Base-by-base conservation (phyloP, 495 filamentous ascomycete genomes). In the Parmelia sp. region DNA sequence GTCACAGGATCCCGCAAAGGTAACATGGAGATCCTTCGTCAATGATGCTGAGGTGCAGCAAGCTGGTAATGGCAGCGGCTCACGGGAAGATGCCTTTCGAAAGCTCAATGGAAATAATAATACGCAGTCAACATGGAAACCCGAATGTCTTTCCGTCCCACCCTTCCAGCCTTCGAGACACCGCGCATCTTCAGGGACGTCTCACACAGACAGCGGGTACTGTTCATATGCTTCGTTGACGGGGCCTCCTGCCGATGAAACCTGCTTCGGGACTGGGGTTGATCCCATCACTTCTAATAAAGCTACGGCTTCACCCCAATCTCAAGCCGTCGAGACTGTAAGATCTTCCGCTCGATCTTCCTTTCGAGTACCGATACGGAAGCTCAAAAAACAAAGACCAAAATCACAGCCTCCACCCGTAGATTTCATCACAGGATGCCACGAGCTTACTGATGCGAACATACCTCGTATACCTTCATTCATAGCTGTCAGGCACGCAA, bases 381-480 rank as follows among this genome's bases (percentile, higher is more conserved):
- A 65, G 53, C 59, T 71, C 10, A 64, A 65, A 31, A 71, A 71
- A 47, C 56, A 53, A 23, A 60, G 66, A 61, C 64, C 60, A 11
- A 67, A 58, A 51, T 65, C 69, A 23, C 66, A 69, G 37, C 61
- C 64, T 37, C 42, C 59, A 17, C 61, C 61, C 14, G 36, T 70
- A 25, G 51, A 61, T 14, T 29, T 42, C 21, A 65, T 64, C 36
- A 66, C 65, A 40, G 61, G 58, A 17, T 42, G 59, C 63, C 58
- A 36, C 14, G 60, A 64, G 31, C 40, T 65, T 39, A 47, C 57
- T 19, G 37, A 36, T 37, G 51, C 29, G 29, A 37, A 61, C 17
- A 68, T 72, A 19, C 71, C 71, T 56, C 67, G 68, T 36, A 61
- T 73, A 49, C 71, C 71, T 35, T 66, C 62, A 35, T 47, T 47